These are phyloP conservation scores for Saxophila tyrrhenica DNA, from an alignment of 495 filamentous ascomycete species.

Conservation along the genomic window DNA sequence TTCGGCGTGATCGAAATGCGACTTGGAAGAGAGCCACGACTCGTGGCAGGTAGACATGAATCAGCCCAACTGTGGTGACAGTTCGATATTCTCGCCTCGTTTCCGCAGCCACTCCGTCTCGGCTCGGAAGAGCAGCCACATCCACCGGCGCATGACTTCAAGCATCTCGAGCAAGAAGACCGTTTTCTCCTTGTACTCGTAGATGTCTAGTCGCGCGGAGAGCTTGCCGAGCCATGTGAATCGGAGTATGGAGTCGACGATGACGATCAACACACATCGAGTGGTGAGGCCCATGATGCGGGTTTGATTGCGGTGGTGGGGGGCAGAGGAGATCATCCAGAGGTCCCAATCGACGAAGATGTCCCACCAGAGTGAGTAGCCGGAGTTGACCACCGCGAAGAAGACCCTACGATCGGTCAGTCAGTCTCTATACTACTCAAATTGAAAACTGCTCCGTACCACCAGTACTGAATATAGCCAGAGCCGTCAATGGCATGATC, in stretches of 20 bases:
- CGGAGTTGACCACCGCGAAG: constrained; percentile 64
- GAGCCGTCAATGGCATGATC: background rate
- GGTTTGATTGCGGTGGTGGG: constrained; percentile 41
- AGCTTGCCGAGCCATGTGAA: constrained; percentile 88
- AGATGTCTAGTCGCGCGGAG: constrained; percentile 62
- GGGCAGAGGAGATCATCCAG: constrained; percentile 50
- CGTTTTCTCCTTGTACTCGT: constrained; percentile 71
- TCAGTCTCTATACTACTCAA: too few species aligned
- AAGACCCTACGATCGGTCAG: constrained; percentile 43
- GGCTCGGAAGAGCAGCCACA: constrained; percentile 93
- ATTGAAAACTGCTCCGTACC: background rate
- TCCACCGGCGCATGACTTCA: constrained; percentile 79
- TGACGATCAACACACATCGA: constrained; percentile 56
- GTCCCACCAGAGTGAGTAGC: constrained; percentile 98
- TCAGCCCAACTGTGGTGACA: too few species aligned
- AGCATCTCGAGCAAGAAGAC: constrained; percentile 80
- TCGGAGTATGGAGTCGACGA: constrained; percentile 65
- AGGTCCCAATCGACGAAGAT: constrained; percentile 95
- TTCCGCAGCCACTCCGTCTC: constrained; percentile 69
- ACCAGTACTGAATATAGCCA: background rate
- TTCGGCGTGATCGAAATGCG: too few species aligned
- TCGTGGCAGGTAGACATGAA: too few species aligned
- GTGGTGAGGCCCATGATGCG: constrained; percentile 69
- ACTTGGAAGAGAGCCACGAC: too few species aligned
- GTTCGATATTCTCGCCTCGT: background rate